Percentiles rank a stretch among this genome's conserved stretches.
phyloP scores from a whole-genome alignment of 2,329 filamentous ascomycete genomes.

The Colletotrichum godetiae region DNA sequence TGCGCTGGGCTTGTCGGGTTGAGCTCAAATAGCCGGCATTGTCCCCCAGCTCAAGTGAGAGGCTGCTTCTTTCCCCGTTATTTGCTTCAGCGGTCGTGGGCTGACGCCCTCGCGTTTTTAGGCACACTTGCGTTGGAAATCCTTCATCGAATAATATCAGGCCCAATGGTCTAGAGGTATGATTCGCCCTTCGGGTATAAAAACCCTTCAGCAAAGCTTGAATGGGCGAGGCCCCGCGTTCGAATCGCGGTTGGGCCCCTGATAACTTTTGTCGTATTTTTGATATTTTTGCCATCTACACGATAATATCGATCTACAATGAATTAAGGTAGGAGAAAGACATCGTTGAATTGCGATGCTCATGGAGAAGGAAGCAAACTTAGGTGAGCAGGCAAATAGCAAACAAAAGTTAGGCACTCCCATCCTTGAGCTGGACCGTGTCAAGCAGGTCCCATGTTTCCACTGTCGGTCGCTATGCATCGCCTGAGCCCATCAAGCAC shows the following conservation, averaged over 20 bases:
- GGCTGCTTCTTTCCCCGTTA: background rate
- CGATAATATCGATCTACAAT: background rate
- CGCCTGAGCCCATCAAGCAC: background rate
- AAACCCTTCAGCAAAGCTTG: constrained; percentile 14
- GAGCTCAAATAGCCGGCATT: background rate
- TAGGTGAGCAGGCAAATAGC: background rate
- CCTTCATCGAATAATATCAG: background rate
- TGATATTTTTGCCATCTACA: background rate
- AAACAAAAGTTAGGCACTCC: background rate
- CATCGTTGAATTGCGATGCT: background rate
- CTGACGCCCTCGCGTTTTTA: too few relatives aligned
- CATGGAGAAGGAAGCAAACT: too few relatives aligned
- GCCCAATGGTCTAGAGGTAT: constrained; percentile 35
- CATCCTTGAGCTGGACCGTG: background rate
- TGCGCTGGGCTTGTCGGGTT: background rate
- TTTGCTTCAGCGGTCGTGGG: background rate
- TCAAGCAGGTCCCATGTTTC: background rate
- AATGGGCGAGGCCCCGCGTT: constrained; percentile 34
- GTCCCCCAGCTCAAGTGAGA: background rate
- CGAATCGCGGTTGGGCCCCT: constrained; percentile 31
- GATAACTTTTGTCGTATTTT: background rate
- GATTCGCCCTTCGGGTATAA: constrained; percentile 33
- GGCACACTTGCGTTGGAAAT: rapidly evolving
- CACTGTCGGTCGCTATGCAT: background rate
- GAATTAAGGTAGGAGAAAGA: background rate